Evolutionary conservation across 2,329 filamentous ascomycete genomes (phyloP).

Genomic region (Fusarium sambucinum): DNA sequence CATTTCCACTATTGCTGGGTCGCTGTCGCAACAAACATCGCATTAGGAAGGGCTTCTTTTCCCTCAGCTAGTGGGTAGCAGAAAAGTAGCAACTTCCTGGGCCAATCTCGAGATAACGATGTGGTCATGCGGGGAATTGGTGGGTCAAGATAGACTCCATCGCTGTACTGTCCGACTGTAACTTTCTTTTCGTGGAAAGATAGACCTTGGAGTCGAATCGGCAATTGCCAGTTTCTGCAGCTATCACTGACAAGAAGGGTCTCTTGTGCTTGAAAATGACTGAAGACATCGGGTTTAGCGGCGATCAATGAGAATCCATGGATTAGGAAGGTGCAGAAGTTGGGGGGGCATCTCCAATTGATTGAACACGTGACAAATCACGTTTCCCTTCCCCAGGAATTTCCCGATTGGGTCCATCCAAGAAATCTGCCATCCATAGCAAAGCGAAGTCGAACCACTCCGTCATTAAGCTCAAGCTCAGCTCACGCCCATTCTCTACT

Average conservation of each 20-base stretch:
- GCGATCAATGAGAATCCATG: slow-evolving; percentile 13
- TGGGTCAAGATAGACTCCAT: slow-evolving; percentile 23
- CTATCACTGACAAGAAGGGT: neutral
- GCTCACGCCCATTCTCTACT: slow-evolving; percentile 6
- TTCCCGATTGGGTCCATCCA: slow-evolving; percentile 40
- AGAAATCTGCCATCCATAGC: slow-evolving; percentile 38
- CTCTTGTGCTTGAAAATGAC: neutral
- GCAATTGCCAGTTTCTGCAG: neutral
- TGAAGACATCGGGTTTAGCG: slow-evolving; percentile 20
- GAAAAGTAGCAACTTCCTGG: slow-evolving; percentile 5
- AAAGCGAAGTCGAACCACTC: slow-evolving; percentile 44
- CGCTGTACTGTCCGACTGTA: neutral
- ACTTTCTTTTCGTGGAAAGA: neutral
- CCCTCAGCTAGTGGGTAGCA: slow-evolving; percentile 23
- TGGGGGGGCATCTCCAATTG: slow-evolving; percentile 9
- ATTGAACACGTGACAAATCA: slow-evolving; percentile 41
- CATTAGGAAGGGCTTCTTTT: slow-evolving; percentile 1
- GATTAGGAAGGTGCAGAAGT: slow-evolving; percentile 15
- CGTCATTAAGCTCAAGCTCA: slow-evolving; percentile 14
- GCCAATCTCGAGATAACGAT: slow-evolving; percentile 27
- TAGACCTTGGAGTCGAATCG: neutral
- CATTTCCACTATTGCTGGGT: slow-evolving; percentile 27
- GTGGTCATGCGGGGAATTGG: slow-evolving; percentile 38
- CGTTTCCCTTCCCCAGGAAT: slow-evolving; percentile 36
- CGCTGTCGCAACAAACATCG: slow-evolving; percentile 22